Evolutionary conservation across 1,139 yeast genomes (phyloP), one percentile per base, ranked within the genome.

Genomic region (Taphrina betulina): DNA sequence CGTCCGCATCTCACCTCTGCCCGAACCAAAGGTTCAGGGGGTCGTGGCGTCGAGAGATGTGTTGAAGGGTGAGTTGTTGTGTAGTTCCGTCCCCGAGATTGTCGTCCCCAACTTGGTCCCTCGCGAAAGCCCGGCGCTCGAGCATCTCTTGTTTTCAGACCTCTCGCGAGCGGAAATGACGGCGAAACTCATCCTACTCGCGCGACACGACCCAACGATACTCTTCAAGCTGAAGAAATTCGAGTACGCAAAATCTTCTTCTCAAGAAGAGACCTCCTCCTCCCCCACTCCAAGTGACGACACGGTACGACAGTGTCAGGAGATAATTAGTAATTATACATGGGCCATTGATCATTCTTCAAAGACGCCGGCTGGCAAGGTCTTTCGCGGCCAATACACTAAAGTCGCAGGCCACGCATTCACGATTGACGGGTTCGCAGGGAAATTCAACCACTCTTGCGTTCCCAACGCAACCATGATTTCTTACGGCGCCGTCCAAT

Each of bases 381-480:
- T 12, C 2, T 43, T 19, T 20, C 26, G 8, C 16, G 48, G 38
- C 38, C 24, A 23, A 37, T 19, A 31, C 29, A 43, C 48, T 12
- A 43, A 43, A n/a, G 48, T 43, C 8, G 37, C 48, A 14, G 48
- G 48, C n/a, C 48, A 43, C 28, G 48, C 48, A 16, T 43, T 43
- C 29, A 43, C 48, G 7, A 23, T 43, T 19, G 16, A 7, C 17
- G 48, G 48, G n/a, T 43, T 14, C 29, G 48, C 48, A 26, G 48
- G 48, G 19, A 29, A 31, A 4, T 43, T 43, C 48, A 43, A 43
- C 29, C 48, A 43, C 48, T 43, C 48, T 17, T 43, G 48, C 22
- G 48, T 43, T 29, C 48, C 48, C 26, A 43, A 43, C 20, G 48
- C 48, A 2, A 43, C 48, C 48, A 43, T 43, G 48, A 29, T 43